Base-by-base conservation (phyloP, 768 basidiomycete genomes). In the Mycena haematopus region DNA sequence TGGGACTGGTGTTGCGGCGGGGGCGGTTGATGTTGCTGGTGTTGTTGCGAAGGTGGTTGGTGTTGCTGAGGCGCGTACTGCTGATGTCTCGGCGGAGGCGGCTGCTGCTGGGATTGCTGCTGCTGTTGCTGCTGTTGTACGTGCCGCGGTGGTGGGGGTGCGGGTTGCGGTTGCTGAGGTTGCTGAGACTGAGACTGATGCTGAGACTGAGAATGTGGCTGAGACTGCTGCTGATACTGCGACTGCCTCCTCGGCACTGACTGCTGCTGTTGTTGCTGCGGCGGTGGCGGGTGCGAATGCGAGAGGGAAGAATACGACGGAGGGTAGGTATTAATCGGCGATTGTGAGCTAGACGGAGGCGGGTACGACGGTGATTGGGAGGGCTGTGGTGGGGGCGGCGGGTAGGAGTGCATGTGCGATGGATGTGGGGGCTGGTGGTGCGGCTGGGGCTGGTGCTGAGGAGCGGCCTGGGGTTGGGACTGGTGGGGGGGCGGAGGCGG, bases 31-130 rank as follows among this genome's bases (percentile, higher is more conserved):
- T 50, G 57, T 38, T 60, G 68, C 13, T 58, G 68, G 5, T 68
- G 69, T 6, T 68, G 66, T 19, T 69, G 69, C 29, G 22, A 29
- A 6, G 22, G 29, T 7, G 29, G 49, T 50, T 47, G 46, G 14
- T 50, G 46, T 5, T 31, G 50, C n/a, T 50, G 49, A 19, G 49
- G 2, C n/a, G 27, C 11, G 11, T 51, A 29, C 19, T 51, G 29
- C 25, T 13, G 27, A 21, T 62, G 68, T 4, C 6, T n/a, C 10
- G 19, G 50, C 31, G 19, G 31, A n/a, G 27, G 27, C 11, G 21
- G 33, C 33, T 29, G 47, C 31, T 13, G 33, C 13, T 52, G 50
- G 4, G 31, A n/a, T 8, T 21, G 65, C 44, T 73, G 72, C 17
- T 29, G 47, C 15, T 27, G 24, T 22, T 27, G 46, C 24, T 24